Evolutionary conservation across 2,329 filamentous ascomycete species (phyloP).

Genomic region (Aspergillus hiratsukae): DNA sequence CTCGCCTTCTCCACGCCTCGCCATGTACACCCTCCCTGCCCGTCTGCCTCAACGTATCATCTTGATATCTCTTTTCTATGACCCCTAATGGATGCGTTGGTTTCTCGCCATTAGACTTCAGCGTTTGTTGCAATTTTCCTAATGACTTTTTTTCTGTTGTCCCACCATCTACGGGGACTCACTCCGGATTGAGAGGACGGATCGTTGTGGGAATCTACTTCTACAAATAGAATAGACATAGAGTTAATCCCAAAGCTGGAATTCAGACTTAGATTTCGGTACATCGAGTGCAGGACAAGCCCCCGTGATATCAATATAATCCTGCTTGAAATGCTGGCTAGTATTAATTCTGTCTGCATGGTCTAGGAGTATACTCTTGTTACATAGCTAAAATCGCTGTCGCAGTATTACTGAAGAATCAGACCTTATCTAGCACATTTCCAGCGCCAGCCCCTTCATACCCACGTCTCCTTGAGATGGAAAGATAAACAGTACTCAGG

Average conservation of each 20-base stretch:
- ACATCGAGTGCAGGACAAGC: neutral
- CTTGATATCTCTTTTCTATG: neutral
- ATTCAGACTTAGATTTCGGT: neutral
- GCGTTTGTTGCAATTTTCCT: conserved; percentile 8
- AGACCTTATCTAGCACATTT: neutral
- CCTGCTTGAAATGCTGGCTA: neutral
- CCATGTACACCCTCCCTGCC: too few relatives aligned
- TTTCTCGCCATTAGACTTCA: conserved; percentile 19
- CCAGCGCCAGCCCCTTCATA: neutral
- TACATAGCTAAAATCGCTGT: neutral
- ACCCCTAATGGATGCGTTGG: conserved; percentile 11
- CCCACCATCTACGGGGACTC: neutral
- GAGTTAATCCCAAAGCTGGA: neutral
- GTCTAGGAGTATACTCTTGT: neutral
- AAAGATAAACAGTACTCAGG: neutral
- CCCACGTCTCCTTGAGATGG: neutral
- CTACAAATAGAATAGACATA: conserved; percentile 7
- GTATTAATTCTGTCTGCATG: neutral
- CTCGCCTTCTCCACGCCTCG: neutral
- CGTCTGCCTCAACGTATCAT: neutral
- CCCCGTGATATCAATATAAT: neutral
- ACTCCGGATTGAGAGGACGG: neutral
- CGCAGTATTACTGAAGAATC: neutral
- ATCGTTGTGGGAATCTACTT: conserved; percentile 3
- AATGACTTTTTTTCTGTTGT: conserved; percentile 3